phyloP scores from a whole-genome alignment of 305 asterid species.

The Fraxinus baroniana region DNA sequence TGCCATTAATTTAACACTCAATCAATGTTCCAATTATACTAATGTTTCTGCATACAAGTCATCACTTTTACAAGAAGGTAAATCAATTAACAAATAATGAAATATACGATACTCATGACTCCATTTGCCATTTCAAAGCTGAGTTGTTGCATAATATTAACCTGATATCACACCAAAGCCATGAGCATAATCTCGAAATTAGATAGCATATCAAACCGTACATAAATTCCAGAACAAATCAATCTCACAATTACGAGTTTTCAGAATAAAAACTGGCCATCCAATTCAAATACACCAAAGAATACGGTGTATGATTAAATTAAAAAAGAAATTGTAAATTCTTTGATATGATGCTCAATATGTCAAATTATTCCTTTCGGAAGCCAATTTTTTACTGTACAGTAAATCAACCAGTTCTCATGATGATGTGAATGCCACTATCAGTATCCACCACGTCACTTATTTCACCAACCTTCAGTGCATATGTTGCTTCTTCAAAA shows the following conservation, averaged over 20 bases:
- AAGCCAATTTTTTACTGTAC: background rate
- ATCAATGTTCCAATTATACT: too few relatives aligned
- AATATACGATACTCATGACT: too few relatives aligned
- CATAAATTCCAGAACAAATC: background rate
- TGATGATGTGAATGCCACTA: slow-evolving; percentile 90
- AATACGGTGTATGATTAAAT: background rate
- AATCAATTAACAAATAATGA: too few relatives aligned
- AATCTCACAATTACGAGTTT: background rate
- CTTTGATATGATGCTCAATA: background rate
- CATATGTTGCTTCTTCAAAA: slow-evolving; percentile 76
- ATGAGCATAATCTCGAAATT: background rate
- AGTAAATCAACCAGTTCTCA: slow-evolving; percentile 52
- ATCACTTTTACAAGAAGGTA: too few relatives aligned
- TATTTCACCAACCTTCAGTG: slow-evolving; percentile 73
- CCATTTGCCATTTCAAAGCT: background rate
- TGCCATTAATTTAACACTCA: too few relatives aligned
- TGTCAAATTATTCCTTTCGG: background rate
- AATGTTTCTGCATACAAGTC: too few relatives aligned
- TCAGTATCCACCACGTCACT: slow-evolving; percentile 87
- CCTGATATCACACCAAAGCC: background rate
- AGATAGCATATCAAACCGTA: background rate
- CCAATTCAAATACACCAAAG: background rate
- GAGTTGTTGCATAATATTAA: background rate
- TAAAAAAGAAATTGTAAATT: background rate
- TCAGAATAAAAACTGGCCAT: background rate